Evolutionary conservation across 108 stramenopile genomes (phyloP), one percentile per base, ranked within the genome.

Genomic region (Fragilaria radians): DNA sequence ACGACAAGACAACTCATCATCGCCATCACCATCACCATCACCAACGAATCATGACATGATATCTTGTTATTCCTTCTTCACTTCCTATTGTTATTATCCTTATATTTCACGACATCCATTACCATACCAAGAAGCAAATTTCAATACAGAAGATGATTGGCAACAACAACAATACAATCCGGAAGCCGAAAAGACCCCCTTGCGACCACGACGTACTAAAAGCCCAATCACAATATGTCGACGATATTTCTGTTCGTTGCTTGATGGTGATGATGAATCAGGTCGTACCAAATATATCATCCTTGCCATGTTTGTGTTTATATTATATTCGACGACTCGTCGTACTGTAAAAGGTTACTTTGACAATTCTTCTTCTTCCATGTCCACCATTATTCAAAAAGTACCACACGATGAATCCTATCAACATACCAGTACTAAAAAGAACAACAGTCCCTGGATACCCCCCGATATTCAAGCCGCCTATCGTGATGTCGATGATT

Each of bases 401-500:
- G n/a, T n/a, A n/a, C n/a, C n/a, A n/a, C n/a, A n/a, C n/a, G n/a
- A n/a, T n/a, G n/a, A n/a, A n/a, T n/a, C n/a, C n/a, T n/a, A n/a
- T n/a, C n/a, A n/a, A n/a, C n/a, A n/a, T n/a, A n/a, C n/a, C n/a
- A n/a, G n/a, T n/a, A n/a, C n/a, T n/a, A n/a, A n/a, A n/a, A n/a
- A n/a, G n/a, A n/a, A n/a, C n/a, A n/a, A n/a, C n/a, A 42, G 14
- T 14, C 14, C 46, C 24, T 25, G 26, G n/a, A 24, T 48, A 1
- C 59, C 46, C 1, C 59, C 42, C 26, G 45, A 46, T 47, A 3
- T 48, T 1, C 14, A 28, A 24, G 26, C n/a, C 5, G 50, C 52
- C 2, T 52, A 42, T 23, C 25, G 3, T 3, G 25, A 62, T 21
- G 31, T 31, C 26, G 52, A 52, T 26, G 61, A 62, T 2, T 48